Evolutionary conservation across 2,329 filamentous ascomycete genomes (phyloP).

Genomic region (Sporothrix protearum): DNA sequence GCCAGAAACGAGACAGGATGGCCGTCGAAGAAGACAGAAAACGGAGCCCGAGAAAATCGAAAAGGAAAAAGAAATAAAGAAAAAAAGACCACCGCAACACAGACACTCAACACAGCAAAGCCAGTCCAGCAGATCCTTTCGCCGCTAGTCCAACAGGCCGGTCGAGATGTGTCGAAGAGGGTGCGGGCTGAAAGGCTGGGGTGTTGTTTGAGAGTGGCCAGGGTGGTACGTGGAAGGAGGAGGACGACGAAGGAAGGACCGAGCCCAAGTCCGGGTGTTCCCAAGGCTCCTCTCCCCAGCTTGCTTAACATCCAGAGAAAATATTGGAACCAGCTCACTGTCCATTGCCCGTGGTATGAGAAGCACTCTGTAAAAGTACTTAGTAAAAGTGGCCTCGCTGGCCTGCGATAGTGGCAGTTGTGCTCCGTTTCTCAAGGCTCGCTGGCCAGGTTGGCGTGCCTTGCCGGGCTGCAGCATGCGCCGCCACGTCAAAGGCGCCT

Average conservation of each 20-base stretch:
- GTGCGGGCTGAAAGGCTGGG: slow-evolving; percentile 16
- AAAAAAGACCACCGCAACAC: not conserved
- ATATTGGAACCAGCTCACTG: not conserved
- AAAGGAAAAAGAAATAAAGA: not conserved
- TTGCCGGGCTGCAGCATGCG: slow-evolving; percentile 3
- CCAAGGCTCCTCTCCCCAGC: not conserved
- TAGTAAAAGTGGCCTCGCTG: not conserved
- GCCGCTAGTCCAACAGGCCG: slow-evolving; percentile 12
- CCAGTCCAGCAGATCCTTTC: not conserved
- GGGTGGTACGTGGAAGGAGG: slow-evolving; percentile 25
- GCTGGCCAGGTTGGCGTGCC: not conserved
- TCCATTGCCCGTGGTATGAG: not conserved
- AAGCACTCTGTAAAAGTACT: not conserved
- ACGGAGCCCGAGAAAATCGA: not conserved
- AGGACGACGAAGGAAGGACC: slow-evolving; percentile 28
- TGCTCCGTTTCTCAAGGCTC: slow-evolving; percentile 1
- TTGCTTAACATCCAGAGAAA: not conserved
- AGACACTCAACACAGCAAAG: not conserved
- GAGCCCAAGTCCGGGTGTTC: not conserved
- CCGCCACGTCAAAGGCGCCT: not conserved
- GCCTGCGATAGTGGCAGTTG: not conserved
- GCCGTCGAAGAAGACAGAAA: not conserved
- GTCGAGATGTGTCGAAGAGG: not conserved
- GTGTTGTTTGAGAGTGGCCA: not conserved
- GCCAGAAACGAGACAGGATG: not conserved